A percentile compares a stretch with the other conserved stretches of the same genome.
These are phyloP conservation scores for Nematodospora valgi DNA, from an alignment of 805 yeast genomes.

Conservation along the genomic window DNA sequence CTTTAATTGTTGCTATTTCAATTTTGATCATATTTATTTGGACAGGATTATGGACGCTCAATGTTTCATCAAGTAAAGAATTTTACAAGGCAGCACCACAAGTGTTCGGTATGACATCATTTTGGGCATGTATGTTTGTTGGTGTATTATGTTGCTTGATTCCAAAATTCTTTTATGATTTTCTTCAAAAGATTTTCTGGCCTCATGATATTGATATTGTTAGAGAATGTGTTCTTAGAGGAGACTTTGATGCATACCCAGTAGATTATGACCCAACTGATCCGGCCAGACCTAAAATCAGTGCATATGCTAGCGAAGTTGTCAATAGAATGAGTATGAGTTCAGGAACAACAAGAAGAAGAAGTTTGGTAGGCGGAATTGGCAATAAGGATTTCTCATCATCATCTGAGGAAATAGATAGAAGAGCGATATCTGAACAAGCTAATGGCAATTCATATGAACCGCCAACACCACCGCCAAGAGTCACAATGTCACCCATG, in stretches of 20 bases:
- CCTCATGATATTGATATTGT: conserved; percentile 74
- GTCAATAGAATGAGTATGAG: conserved; percentile 18
- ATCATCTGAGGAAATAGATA: conserved; percentile 1
- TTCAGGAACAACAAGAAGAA: not conserved
- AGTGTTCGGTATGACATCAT: conserved; percentile 56
- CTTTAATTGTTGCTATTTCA: conserved; percentile 54
- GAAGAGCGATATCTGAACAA: conserved; percentile 1
- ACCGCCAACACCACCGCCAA: conserved; percentile 9
- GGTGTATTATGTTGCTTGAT: conserved; percentile 63
- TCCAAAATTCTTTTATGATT: conserved; percentile 66
- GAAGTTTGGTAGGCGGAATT: not conserved
- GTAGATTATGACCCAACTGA: conserved; percentile 76
- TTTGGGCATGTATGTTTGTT: conserved; percentile 65
- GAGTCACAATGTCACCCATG: not conserved
- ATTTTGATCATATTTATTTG: conserved; percentile 62
- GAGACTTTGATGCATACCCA: conserved; percentile 68
- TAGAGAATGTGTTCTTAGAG: conserved; percentile 64
- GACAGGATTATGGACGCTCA: conserved; percentile 78
- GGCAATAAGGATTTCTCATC: too few species aligned
- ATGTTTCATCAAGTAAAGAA: conserved; percentile 43
- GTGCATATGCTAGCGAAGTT: conserved; percentile 32
- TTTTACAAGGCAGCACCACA: conserved; percentile 66
- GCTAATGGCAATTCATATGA: not conserved
- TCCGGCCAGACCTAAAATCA: conserved; percentile 56
- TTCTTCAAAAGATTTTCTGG: conserved; percentile 45